Evolutionary conservation across 2,329 filamentous ascomycete genomes (phyloP).

Genomic region (Volutella citrinella): DNA sequence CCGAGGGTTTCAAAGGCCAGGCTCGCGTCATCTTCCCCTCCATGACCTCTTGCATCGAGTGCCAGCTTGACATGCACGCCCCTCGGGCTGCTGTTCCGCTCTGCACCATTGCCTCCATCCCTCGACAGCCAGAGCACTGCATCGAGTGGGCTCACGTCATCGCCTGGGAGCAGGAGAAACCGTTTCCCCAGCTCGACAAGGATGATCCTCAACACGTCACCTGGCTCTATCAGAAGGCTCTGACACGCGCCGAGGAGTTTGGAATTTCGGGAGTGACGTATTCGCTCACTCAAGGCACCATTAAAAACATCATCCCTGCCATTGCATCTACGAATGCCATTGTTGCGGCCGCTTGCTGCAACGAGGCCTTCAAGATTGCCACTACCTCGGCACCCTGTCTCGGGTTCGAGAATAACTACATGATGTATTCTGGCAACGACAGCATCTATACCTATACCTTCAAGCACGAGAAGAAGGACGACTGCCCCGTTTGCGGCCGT

Average conservation of each 20-base stretch:
- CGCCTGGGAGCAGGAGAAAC: conserved; percentile 86
- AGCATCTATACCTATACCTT: conserved; percentile 97
- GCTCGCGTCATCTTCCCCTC: conserved; percentile 88
- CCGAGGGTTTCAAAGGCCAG: conserved; percentile 98
- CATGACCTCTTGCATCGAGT: conserved; percentile 95
- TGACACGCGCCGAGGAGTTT: conserved; percentile 80
- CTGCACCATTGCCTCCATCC: conserved; percentile 94
- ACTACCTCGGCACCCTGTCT: conserved; percentile 79
- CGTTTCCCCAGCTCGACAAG: conserved; percentile 83
- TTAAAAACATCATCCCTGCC: conserved; percentile 99
- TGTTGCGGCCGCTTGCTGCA: conserved; percentile 92
- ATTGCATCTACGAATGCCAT: conserved; percentile 98
- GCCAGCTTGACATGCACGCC: conserved; percentile 96
- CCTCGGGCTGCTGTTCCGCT: conserved; percentile 95
- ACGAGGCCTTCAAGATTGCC: conserved; percentile 93
- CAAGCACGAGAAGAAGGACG: conserved; percentile 86
- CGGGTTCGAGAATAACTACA: conserved; percentile 82
- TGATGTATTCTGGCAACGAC: conserved; percentile 99
- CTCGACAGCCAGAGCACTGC: conserved; percentile 94
- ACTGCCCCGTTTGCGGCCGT: conserved; percentile 92
- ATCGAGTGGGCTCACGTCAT: conserved; percentile 99
- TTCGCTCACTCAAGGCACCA: conserved; percentile 90
- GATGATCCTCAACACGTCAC: conserved; percentile 95
- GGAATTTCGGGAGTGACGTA: conserved; percentile 92
- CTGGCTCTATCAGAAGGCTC: conserved; percentile 90